Base-by-base conservation (phyloP, 371 early-diverging fungal species). In the Syncephalastrum monosporum region DNA sequence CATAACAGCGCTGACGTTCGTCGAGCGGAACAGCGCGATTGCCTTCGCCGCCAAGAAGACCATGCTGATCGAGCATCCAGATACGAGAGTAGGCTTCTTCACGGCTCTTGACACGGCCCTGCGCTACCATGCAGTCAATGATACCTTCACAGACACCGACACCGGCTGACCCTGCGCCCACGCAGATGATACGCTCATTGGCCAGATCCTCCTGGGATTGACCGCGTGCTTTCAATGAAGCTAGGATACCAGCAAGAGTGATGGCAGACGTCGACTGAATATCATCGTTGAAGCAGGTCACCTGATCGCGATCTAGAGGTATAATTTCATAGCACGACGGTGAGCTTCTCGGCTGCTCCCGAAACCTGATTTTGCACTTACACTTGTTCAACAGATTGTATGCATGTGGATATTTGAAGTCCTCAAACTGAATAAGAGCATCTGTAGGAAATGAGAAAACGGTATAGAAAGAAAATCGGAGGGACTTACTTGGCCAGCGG, bases 211-310 rank as follows among this genome's bases (percentile, higher is more conserved):
- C 79, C 51, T 75, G 75, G 21, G 69, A 47, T 14, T 45, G 45
- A 0, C 79, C 68, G 57, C 84, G 77, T 12, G 81, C 82, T 57
- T 83, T 85, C 21, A 87, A 55, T 1, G 85, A 70, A 27, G 82
- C 81, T 24, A 86, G 67, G 29, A 86, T 73, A 71, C 84, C 82
- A n/a, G 86, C 86, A 53, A 86, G 57, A 21, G 83, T 79, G 42
- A 86, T 82, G 24, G 84, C 79, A n/a, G 83, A 83, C 0, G 85
- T 85, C 1, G 79, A 79, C 56, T 87, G 87, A 38, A 87, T 87
- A 56, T 87, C 87, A 58, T 87, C 87, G 59, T 87, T 87, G 65
- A 87, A 87, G 45, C 83, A 83, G 53, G 82, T 82, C 52, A 82
- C 59, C 43, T 75, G 68, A 53, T 87, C 65, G 42, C 77, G 82